Conservation (phyloP, 768 basidiomycete species). For the Lepiota brunneoincarnata region DNA sequence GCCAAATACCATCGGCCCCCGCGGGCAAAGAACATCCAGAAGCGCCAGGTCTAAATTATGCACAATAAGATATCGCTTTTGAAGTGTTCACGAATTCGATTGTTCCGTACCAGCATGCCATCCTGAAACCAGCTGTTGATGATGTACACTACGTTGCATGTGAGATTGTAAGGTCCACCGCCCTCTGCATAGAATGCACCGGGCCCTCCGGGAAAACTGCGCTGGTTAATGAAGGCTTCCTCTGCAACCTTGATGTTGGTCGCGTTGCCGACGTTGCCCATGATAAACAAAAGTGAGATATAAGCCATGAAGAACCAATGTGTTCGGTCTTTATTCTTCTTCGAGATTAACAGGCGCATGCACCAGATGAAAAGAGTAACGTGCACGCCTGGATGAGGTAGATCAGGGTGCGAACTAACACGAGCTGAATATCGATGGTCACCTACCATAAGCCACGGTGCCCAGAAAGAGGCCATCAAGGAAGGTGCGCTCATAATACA, state of each 20-base stretch:
- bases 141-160: conserved; percentile 13
- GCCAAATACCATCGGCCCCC: neutral
- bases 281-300: conserved; percentile 15
- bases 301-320: conserved; percentile 15
- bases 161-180: conserved; percentile 11
- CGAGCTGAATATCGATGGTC: too few relatives aligned
- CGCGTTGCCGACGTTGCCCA: conserved; percentile 20
- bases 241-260: conserved; percentile 18
- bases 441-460: too few relatives aligned
- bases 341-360: conserved; percentile 3
- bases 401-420: too few relatives aligned
- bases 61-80: too few relatives aligned
- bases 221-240: conserved; percentile 17
- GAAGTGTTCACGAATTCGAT: neutral
- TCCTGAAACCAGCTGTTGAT: conserved; percentile 19
- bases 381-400: conserved; percentile 5
- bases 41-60: conserved; percentile 11
- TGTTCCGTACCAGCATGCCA: conserved; percentile 14
- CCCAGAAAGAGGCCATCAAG: too few relatives aligned
- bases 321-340: neutral
- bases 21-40: conserved; percentile 12
- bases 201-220: conserved; percentile 17
- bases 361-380: conserved; percentile 15
- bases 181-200: conserved; percentile 10
- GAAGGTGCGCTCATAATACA: too few relatives aligned